Base-by-base conservation (phyloP, 306 rosid genomes). In the Mucuna pruriens region DNA sequence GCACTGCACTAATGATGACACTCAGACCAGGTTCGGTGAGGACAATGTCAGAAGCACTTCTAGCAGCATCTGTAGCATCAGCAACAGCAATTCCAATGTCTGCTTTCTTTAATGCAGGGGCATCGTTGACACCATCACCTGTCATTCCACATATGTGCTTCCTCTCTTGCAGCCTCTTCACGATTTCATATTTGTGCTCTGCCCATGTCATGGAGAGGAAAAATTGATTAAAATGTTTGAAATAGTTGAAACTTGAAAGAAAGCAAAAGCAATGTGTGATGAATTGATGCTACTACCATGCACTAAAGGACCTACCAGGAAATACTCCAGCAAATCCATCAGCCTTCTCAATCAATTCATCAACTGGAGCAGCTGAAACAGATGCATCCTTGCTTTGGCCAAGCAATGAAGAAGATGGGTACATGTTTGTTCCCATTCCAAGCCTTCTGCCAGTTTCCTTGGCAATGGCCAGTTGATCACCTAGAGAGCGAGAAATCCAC, bases 101-200 rank as follows among this genome's bases (percentile, higher is more conserved):
- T 22, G 99, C 99, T 83, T 82, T 96, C 88, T 96, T 96, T 62
- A 96, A 83, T 25, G 99, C 99, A 61, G 99, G 98, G 76, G 99
- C 99, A 31, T 96, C 99, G 26, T 96, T 96, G 45, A 96, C 99
- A 76, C 99, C 99, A 88, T 96, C 99, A 65, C 99, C 99, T 4
- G 99, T 96, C 99, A 96, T 96, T 78, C 99, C 99, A 89, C 99
- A 96, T 19, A 96, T 96, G 82, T 96, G 99, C 84, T 96, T 93
- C 87, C 89, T 91, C 44, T 96, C 97, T 71, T 96, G 99, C 77
- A 96, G 89, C 92, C 81, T 90, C 91, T 90, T 96, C 25, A 96
- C 99, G 34, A 96, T 96, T 86, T 96, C 99, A 79, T 96, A 96
- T 85, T 96, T 96, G 93, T 96, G 99, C 85, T 96, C 99, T 96